These are phyloP conservation scores for Stevia rebaudiana DNA, from an alignment of 140 eudicot species.

Conservation along the genomic window DNA sequence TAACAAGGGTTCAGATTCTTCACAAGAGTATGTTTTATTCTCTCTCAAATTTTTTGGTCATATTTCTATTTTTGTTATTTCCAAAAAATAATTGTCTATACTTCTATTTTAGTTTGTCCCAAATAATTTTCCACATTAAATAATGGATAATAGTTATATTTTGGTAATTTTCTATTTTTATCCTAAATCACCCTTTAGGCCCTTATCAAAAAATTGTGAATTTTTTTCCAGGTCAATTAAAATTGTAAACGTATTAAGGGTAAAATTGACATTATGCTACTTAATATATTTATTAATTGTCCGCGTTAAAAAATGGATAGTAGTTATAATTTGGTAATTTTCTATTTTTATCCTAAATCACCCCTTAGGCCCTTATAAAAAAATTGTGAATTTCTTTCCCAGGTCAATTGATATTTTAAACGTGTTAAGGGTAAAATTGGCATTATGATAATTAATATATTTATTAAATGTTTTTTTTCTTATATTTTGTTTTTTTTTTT, in stretches of 20 bases:
- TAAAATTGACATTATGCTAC: background rate
- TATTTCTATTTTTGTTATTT: background rate
- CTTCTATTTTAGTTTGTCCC: background rate
- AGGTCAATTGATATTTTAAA: background rate
- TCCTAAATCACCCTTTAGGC: background rate
- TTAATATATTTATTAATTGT: background rate
- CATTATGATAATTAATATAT: background rate
- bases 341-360: background rate
- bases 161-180: background rate
- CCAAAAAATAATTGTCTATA: background rate
- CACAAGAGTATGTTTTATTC: conserved; percentile 27
- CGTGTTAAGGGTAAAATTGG: background rate
- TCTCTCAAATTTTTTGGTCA: no score
- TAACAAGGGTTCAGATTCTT: conserved; percentile 21
- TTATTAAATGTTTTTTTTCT: background rate
- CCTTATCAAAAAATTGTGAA: no score
- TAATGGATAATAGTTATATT: background rate
- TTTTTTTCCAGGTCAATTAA: background rate
- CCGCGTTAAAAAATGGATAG: background rate
- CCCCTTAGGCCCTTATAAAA: background rate
- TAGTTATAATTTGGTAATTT: background rate
- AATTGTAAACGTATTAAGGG: background rate
- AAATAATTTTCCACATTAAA: background rate
- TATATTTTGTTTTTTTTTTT: no score
- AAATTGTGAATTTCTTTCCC: no score